Evolutionary conservation across 2,329 filamentous ascomycete species (phyloP).

Genomic region (Teratosphaeria destructans): DNA sequence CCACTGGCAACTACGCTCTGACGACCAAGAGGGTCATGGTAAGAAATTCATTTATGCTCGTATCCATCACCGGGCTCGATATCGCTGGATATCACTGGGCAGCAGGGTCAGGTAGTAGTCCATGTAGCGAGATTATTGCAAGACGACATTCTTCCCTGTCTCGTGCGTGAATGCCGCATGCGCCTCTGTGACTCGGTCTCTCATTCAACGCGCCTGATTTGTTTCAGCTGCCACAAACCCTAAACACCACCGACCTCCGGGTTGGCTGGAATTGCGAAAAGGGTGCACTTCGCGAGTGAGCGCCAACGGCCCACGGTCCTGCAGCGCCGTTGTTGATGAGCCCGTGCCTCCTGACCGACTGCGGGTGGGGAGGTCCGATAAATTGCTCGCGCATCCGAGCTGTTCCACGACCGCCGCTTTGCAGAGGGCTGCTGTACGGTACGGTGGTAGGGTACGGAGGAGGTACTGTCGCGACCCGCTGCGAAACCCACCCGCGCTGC

Average conservation of each 20-base stretch:
- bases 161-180: background rate
- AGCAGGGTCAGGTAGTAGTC: background rate
- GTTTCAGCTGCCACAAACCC: background rate
- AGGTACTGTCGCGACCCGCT: background rate
- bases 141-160: background rate
- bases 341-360: background rate
- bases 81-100: background rate
- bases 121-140: too few relatives aligned
- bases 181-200: background rate
- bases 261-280: background rate
- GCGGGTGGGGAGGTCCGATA: background rate
- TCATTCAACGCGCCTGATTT: background rate
- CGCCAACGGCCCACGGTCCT: background rate
- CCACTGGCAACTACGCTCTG: background rate
- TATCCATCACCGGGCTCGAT: background rate
- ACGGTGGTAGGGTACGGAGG: too few relatives aligned
- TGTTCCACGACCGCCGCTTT: background rate
- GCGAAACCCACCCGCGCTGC: background rate
- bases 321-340: background rate
- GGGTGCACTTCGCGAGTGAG: background rate
- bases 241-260: background rate
- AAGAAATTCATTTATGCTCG: background rate
- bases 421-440: conserved; percentile 10
- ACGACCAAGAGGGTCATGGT: background rate
- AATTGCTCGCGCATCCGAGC: background rate